Conservation (phyloP, 1,139 yeast genomes). For the Barnettozyma hawaiiensis region DNA sequence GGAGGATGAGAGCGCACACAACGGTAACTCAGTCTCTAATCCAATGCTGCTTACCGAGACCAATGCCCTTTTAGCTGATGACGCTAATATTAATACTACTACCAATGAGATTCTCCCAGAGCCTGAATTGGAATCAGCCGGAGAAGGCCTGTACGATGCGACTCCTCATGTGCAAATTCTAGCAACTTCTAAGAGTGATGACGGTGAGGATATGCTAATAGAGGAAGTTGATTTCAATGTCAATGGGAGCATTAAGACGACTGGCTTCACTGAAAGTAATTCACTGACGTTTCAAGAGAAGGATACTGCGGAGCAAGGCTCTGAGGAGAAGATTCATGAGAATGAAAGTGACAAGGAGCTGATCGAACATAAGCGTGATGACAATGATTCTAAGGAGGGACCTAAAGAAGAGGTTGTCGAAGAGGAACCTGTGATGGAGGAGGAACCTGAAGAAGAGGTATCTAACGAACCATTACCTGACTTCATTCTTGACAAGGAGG, state of each 20-base stretch:
- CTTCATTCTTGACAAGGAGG: constrained; percentile 29
- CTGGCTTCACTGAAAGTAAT: neutral
- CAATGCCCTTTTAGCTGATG: constrained; percentile 5
- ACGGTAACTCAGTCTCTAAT: neutral
- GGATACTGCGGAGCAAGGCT: neutral
- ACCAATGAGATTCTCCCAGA: neutral
- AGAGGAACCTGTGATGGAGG: constrained; percentile 6
- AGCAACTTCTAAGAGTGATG: neutral
- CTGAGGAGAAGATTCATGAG: neutral
- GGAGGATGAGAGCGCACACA: neutral
- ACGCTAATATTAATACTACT: neutral
- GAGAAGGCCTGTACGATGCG: neutral
- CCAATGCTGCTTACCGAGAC: constrained; percentile 5
- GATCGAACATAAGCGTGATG: neutral
- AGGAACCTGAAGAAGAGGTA: constrained; percentile 6
- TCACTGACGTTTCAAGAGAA: neutral
- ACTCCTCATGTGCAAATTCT: neutral
- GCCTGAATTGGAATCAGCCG: neutral
- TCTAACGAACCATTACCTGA: constrained; percentile 9
- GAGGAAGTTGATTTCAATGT: neutral
- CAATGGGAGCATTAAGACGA: neutral
- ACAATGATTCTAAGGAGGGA: neutral
- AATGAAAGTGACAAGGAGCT: neutral
- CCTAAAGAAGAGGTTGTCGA: constrained; percentile 3
- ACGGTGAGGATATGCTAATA: neutral